phyloP scores from a whole-genome alignment of 371 early-diverging fungal species.

The Catenaria anguillulae region DNA sequence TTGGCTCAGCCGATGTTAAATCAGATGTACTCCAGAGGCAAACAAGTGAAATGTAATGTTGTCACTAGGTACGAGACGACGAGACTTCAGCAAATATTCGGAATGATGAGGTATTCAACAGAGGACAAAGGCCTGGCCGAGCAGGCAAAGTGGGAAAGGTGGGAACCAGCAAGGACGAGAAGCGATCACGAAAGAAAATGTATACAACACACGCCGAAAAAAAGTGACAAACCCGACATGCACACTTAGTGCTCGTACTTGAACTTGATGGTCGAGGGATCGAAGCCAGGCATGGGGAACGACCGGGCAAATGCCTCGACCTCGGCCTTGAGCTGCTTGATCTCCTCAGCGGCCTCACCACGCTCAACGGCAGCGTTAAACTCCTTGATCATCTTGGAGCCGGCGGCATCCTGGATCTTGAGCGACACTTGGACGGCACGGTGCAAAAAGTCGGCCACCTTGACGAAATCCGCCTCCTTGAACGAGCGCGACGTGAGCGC shows the following conservation, averaged over 20 bases:
- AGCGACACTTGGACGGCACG: conserved; percentile 83
- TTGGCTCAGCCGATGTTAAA: too few species aligned
- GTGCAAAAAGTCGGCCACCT: conserved; percentile 71
- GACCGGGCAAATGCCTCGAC: conserved; percentile 77
- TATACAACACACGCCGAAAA: not conserved
- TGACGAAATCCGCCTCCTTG: conserved; percentile 68
- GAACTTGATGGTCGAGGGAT: conserved; percentile 20
- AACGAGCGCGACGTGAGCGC: conserved; percentile 84
- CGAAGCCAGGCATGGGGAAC: conserved; percentile 84
- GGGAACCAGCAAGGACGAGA: not conserved
- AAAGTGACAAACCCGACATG: not conserved
- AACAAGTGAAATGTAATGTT: too few species aligned
- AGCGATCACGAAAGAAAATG: not conserved
- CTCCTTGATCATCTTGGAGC: conserved; percentile 89
- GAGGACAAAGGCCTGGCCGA: too few species aligned
- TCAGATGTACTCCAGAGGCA: too few species aligned
- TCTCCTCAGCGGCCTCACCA: conserved; percentile 39
- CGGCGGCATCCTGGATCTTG: conserved; percentile 43
- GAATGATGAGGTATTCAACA: too few species aligned
- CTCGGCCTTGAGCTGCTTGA: conserved; percentile 63
- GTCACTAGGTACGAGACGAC: too few species aligned
- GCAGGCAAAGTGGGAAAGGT: too few species aligned
- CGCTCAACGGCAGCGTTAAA: conserved; percentile 62
- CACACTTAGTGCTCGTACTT: conserved; percentile 4
- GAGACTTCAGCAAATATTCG: too few species aligned